Evolutionary conservation across 768 basidiomycete species (phyloP).

Genomic region (Trametes cubensis): DNA sequence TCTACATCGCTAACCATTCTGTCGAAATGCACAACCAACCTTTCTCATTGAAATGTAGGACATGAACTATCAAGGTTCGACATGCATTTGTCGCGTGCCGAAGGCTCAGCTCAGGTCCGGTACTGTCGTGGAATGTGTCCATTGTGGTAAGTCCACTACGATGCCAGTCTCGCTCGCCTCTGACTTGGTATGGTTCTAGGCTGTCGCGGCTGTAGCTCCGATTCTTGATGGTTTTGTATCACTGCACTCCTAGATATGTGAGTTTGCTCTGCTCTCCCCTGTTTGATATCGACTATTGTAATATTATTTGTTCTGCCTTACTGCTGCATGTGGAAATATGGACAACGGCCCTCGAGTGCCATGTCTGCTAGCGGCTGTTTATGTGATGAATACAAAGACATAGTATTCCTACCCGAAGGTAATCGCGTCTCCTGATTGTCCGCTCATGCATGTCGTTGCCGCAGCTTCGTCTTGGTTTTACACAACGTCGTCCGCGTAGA

Average conservation of each 20-base stretch:
- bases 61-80: constrained; percentile 99
- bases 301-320: too few relatives aligned
- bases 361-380: too few relatives aligned
- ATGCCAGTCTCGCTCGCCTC: background rate
- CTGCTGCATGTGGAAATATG: too few relatives aligned
- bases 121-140: constrained; percentile 93
- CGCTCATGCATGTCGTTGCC: too few relatives aligned
- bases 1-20: background rate
- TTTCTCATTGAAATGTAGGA: constrained; percentile 59
- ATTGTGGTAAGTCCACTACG: constrained; percentile 75
- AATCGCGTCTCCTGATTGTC: too few relatives aligned
- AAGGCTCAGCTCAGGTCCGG: constrained; percentile 90
- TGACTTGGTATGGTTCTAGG: constrained; percentile 48
- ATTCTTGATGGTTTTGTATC: constrained; percentile 52
- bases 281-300: too few relatives aligned
- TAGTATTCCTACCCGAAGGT: too few relatives aligned
- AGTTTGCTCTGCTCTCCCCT: background rate
- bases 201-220: constrained; percentile 90
- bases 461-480: too few relatives aligned
- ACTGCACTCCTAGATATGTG: background rate
- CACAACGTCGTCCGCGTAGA: too few relatives aligned
- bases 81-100: constrained; percentile 96
- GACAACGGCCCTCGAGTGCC: too few relatives aligned
- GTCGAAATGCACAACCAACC: background rate
- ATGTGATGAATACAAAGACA: too few relatives aligned